These are phyloP conservation scores for Collybiopsis luxurians DNA, from an alignment of 768 basidiomycete genomes.

Conservation along the genomic window DNA sequence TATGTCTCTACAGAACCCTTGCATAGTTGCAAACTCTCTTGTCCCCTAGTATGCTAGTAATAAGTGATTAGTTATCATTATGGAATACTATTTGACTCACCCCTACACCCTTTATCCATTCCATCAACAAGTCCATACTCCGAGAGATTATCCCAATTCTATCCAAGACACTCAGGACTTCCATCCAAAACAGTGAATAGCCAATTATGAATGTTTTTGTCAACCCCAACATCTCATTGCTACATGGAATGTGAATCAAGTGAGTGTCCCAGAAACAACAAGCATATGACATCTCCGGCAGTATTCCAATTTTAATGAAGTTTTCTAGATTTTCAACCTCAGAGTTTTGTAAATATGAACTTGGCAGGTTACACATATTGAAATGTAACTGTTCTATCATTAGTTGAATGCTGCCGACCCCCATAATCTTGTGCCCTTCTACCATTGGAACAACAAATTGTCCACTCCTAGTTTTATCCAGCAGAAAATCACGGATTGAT, in stretches of 20 bases:
- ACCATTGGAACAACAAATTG: not conserved
- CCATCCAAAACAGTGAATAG: not conserved
- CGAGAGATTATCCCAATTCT: not conserved
- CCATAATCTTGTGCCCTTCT: not conserved
- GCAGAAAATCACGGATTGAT: slow-evolving; percentile 1
- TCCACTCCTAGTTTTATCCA: not conserved
- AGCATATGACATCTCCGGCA: not conserved
- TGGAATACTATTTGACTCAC: too few species aligned
- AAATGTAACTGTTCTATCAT: not conserved
- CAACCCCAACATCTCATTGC: not conserved
- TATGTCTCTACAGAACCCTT: not conserved
- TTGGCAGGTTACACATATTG: not conserved
- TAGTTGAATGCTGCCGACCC: not conserved
- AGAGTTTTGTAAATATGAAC: not conserved
- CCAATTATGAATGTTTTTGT: not conserved
- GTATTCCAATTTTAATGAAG: not conserved
- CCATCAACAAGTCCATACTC: too few species aligned
- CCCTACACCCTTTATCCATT: not conserved
- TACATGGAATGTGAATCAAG: not conserved
- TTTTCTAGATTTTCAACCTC: not conserved
- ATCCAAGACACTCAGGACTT: not conserved
- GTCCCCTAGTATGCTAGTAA: too few species aligned
- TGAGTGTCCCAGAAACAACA: slow-evolving; percentile 1
- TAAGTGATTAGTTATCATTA: too few species aligned
- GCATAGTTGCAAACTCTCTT: too few species aligned